Evolutionary conservation across 192 early-diverging fungal genomes (phyloP).

Genomic region (Coemansia sp.): DNA sequence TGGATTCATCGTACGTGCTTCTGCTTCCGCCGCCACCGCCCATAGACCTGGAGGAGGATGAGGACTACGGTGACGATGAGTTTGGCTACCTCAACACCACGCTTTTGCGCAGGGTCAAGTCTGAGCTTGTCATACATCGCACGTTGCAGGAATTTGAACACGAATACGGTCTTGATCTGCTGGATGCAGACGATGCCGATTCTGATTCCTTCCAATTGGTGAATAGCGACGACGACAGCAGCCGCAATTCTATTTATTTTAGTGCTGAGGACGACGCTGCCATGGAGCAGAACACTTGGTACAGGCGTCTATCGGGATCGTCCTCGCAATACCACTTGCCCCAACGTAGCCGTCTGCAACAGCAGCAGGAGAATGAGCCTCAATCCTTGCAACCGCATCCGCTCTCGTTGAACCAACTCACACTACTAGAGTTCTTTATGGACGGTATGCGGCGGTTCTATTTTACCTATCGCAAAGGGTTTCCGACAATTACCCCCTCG

Average conservation of each 20-base stretch:
- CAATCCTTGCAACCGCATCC: constrained; percentile 18
- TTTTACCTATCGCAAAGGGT: constrained; percentile 54
- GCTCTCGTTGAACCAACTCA: constrained; percentile 52
- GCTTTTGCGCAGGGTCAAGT: constrained; percentile 46
- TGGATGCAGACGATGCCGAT: constrained; percentile 24
- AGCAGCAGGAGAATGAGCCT: constrained; percentile 13
- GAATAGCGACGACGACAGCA: constrained; percentile 41
- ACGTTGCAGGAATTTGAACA: constrained; percentile 53
- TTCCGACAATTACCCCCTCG: constrained; percentile 53
- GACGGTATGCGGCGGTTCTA: constrained; percentile 56
- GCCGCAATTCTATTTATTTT: constrained; percentile 53
- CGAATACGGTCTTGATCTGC: constrained; percentile 41
- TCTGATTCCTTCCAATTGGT: constrained; percentile 54
- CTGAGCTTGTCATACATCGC: constrained; percentile 44
- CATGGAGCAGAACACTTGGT: constrained; percentile 36
- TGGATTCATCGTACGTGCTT: constrained; percentile 53
- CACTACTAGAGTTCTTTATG: constrained; percentile 53
- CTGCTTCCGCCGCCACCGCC: constrained; percentile 52
- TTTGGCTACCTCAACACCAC: constrained; percentile 45
- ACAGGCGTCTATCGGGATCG: constrained; percentile 43
- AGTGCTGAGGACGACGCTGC: constrained; percentile 49
- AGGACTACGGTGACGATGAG: constrained; percentile 43
- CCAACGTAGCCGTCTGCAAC: constrained; percentile 16
- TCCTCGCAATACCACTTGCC: constrained; percentile 48
- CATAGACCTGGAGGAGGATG: constrained; percentile 26